phyloP scores from a whole-genome alignment of 2,329 filamentous ascomycete species.

The Colletotrichum camelliae region DNA sequence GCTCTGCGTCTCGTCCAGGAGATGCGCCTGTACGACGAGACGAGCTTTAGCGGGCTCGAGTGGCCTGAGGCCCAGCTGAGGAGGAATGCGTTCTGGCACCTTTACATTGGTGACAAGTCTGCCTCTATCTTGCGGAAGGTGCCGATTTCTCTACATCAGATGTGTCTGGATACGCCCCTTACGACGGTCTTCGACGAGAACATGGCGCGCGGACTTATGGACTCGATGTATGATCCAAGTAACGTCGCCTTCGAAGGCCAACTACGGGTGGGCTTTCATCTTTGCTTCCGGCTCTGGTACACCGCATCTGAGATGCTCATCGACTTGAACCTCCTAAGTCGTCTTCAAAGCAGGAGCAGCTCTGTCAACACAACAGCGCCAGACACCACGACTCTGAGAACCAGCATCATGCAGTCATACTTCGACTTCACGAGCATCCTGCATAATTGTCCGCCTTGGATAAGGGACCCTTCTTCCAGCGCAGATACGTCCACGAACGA shows the following conservation, averaged over 20 bases:
- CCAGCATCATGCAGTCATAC: conserved; percentile 28
- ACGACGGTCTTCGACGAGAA: conserved; percentile 28
- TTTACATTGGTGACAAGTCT: conserved; percentile 46
- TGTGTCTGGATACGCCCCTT: conserved; percentile 44
- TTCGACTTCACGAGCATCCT: conserved; percentile 26
- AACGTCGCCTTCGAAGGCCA: not conserved
- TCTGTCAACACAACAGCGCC: not conserved
- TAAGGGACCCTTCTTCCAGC: not conserved
- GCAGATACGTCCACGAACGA: not conserved
- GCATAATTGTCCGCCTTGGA: conserved; percentile 12
- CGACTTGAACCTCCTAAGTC: not conserved
- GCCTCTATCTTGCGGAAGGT: conserved; percentile 43
- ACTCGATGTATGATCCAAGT: not conserved
- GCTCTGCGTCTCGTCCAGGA: conserved; percentile 45
- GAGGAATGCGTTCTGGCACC: conserved; percentile 41
- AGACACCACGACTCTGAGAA: not conserved
- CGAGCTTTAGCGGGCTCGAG: conserved; percentile 36
- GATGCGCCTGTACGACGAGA: conserved; percentile 48
- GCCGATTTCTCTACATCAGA: conserved; percentile 49
- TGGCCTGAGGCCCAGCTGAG: conserved; percentile 42
- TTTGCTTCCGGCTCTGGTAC: not conserved
- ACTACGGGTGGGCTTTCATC: not conserved
- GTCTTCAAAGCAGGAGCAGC: not conserved
- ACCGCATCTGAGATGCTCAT: conserved; percentile 3
- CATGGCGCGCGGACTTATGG: not conserved